Percentiles rank a stretch among this genome's conserved stretches.
These are phyloP conservation scores for Septoria linicola DNA, from an alignment of 2,329 filamentous ascomycete species.

Conservation along the genomic window DNA sequence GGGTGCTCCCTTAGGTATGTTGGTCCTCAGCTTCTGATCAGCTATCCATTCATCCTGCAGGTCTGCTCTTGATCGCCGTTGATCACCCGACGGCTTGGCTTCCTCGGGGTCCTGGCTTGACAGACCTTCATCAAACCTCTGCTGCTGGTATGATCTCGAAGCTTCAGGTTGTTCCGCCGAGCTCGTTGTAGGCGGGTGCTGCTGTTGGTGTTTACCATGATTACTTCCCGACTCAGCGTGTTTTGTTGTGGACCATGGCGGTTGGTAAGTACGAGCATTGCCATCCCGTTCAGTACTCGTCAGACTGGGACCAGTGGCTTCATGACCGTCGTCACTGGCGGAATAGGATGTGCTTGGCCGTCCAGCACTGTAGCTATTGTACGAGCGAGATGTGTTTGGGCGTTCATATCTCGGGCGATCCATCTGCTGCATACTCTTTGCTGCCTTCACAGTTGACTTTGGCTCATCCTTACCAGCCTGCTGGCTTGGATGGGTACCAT, in stretches of 20 bases:
- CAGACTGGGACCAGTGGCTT: not conserved
- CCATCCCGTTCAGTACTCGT: not conserved
- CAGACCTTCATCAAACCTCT: too few species aligned
- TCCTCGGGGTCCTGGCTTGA: too few species aligned
- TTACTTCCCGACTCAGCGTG: not conserved
- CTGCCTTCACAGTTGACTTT: not conserved
- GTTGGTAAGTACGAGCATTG: not conserved
- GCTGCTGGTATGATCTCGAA: too few species aligned
- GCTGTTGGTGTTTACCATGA: not conserved
- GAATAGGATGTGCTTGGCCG: not conserved
- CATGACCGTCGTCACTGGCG: not conserved
- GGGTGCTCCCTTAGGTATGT: conserved; percentile 7
- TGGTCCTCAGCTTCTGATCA: conserved; percentile 2
- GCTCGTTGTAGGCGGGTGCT: not conserved
- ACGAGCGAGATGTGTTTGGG: conserved; percentile 4
- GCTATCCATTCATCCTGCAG: conserved; percentile 7
- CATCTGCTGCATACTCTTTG: conserved; percentile 13
- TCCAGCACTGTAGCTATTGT: not conserved
- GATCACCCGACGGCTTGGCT: conserved; percentile 2
- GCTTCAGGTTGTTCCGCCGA: not conserved
- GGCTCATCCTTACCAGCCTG: not conserved
- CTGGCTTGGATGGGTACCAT: not conserved
- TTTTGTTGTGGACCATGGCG: not conserved
- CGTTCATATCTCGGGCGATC: not conserved
- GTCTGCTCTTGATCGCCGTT: conserved; percentile 9